Evolutionary conservation across 2,329 filamentous ascomycete genomes (phyloP).

Genomic region (Aureobasidium sp.): DNA sequence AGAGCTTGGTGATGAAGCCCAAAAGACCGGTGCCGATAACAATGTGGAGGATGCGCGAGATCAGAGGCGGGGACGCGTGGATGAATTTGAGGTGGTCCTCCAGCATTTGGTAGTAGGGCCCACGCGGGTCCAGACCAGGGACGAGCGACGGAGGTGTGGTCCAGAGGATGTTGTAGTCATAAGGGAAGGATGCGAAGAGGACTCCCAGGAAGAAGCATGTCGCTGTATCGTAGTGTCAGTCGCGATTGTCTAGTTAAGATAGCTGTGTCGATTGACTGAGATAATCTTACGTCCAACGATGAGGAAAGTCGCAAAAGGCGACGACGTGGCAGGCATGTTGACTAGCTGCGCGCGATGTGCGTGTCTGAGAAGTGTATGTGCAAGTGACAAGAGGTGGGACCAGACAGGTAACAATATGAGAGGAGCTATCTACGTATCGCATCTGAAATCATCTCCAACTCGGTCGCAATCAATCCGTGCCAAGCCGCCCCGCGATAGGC

Average conservation of each 20-base stretch:
- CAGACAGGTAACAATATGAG: neutral
- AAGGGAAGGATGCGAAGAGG: constrained; percentile 92
- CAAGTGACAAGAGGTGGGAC: neutral
- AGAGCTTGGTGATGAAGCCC: constrained; percentile 89
- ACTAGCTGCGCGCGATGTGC: neutral
- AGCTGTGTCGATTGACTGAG: neutral
- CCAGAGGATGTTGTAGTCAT: constrained; percentile 87
- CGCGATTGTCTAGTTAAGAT: neutral
- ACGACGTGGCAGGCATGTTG: constrained; percentile 15
- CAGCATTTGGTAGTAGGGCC: constrained; percentile 70
- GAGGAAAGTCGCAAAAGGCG: constrained; percentile 85
- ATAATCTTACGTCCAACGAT: constrained; percentile 78
- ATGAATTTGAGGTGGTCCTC: constrained; percentile 87
- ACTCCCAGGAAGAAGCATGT: constrained; percentile 98
- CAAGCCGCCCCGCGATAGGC: constrained; percentile 7
- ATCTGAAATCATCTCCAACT: neutral
- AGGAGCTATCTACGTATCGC: neutral
- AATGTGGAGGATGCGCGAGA: constrained; percentile 89
- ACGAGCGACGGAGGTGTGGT: constrained; percentile 50
- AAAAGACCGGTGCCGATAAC: constrained; percentile 78
- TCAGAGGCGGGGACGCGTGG: constrained; percentile 83
- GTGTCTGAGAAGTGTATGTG: neutral
- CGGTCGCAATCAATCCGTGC: neutral
- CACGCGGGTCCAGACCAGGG: constrained; percentile 28
- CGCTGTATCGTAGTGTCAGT: constrained; percentile 24